Evolutionary conservation across 306 rosid genomes (phyloP).

Genomic region (Benincasa hispida): DNA sequence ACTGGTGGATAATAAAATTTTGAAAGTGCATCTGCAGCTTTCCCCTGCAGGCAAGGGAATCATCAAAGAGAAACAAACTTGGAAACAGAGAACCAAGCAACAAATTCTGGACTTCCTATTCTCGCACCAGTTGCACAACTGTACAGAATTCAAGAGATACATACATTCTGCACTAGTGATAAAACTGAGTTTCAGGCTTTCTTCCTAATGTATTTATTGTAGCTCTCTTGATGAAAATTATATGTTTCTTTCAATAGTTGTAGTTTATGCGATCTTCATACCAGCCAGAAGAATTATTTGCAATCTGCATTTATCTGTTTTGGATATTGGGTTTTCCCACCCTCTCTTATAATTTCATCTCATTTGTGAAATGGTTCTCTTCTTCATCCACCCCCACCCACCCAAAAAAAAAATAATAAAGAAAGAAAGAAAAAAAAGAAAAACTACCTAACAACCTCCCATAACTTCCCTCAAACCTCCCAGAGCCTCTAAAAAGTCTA

Average conservation of each 20-base stretch:
- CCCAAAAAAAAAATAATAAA: too few relatives aligned
- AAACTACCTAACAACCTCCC: neutral
- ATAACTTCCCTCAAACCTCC: neutral
- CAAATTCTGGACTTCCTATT: neutral
- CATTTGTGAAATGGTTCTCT: neutral
- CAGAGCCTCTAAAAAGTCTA: neutral
- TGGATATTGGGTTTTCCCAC: neutral
- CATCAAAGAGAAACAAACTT: constrained; percentile 11
- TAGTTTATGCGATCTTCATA: neutral
- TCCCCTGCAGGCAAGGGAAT: constrained; percentile 34
- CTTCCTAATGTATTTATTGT: neutral
- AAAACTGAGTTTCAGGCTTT: neutral
- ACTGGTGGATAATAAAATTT: constrained; percentile 90
- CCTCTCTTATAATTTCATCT: neutral
- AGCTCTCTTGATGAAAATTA: neutral
- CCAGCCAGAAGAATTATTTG: neutral
- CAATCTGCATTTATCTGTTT: neutral
- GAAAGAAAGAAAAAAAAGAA: neutral
- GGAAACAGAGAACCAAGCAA: neutral
- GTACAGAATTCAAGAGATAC: neutral
- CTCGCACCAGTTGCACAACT: neutral
- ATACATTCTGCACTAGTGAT: neutral
- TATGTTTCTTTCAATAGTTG: neutral
- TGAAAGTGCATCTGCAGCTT: constrained; percentile 82
- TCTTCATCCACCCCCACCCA: too few relatives aligned